Percentiles rank a stretch among this genome's conserved stretches.
Conservation (phyloP, 768 basidiomycete genomes). For the Tulasnella calospora region DNA sequence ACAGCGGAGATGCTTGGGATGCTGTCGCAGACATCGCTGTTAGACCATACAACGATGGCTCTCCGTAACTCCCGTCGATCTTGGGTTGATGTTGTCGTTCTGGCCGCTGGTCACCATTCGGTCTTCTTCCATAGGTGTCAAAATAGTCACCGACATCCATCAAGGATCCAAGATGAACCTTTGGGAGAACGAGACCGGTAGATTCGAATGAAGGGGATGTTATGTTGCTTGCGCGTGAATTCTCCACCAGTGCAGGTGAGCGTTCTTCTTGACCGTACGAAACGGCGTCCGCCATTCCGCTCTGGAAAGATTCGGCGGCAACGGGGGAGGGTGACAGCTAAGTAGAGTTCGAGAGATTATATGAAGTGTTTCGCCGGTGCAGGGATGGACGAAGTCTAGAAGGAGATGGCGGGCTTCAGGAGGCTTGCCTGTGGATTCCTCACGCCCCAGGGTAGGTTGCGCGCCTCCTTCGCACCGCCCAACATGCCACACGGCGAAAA, state of each 20-base stretch:
- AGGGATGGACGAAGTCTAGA: not conserved
- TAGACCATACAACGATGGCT: constrained; percentile 6
- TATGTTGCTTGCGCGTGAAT: not conserved
- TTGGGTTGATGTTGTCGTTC: constrained; percentile 4
- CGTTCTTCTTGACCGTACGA: constrained; percentile 2
- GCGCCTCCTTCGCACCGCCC: not conserved
- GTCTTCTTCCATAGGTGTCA: not conserved
- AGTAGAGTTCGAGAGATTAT: not conserved
- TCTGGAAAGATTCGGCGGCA: not conserved
- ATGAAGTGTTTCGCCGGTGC: not conserved
- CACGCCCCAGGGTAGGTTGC: not conserved
- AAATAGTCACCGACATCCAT: constrained; percentile 24
- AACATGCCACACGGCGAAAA: not conserved
- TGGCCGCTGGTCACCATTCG: not conserved
- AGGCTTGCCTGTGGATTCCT: not conserved
- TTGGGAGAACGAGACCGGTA: constrained; percentile 28
- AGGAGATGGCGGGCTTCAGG: not conserved
- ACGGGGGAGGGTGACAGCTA: not conserved
- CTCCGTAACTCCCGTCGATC: not conserved
- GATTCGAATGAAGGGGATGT: constrained; percentile 1
- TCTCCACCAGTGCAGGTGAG: not conserved
- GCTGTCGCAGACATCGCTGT: not conserved
- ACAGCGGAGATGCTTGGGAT: not conserved
- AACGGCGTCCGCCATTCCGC: not conserved
- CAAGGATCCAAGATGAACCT: constrained; percentile 31